Evolutionary conservation across 805 yeast species (phyloP), one percentile per base, ranked within the genome.

Genomic region (Myxozyma monticola): DNA sequence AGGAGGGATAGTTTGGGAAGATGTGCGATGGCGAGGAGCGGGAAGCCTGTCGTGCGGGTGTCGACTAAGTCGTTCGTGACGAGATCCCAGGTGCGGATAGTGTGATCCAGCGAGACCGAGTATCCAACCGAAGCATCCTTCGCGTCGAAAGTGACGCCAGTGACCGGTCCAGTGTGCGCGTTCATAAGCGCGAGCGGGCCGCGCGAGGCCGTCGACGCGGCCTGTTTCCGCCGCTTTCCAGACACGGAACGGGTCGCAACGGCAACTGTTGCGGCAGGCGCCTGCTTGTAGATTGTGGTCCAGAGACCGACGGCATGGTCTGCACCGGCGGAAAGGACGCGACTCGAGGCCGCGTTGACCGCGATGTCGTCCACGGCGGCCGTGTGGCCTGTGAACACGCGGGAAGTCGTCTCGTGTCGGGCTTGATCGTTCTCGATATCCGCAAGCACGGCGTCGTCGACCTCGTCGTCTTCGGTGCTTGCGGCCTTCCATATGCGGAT

Each of bases 31-130:
- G 96, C 86, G 38, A 90, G 75, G 56, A 93, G 75, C 9, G 98
- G 84, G 68, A 79, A 90, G 12, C 90, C 85, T 0, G 98, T 89
- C 18, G 85, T 78, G 68, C 85, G 84, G 3, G 97, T 86, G 65
- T 89, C 96, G 25, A 93, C 85, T 62, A 88, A 81, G 58, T 87
- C 78, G 10, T 86, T 74, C 1, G 97, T 90, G 15, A 88, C 85
- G 62, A 93, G 74, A 74, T 93, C 99, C 98, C 98, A 93, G 0
- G 99, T 93, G 64, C 86, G 85, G 57, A 93, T 81, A 0, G 96
- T 81, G 67, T 93, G 99, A 71, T 93, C 98, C 67, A 89, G 96
- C 4, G 97, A 85, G 1, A 87, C 96, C 0, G 98, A 88, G 69
- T 93, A 91, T 9, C 84, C 96, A 4, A 91, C 96, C 0, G 95